Percentiles rank a stretch among this genome's conserved stretches.
phyloP scores from a whole-genome alignment of 306 rosid species.

The Fagus crenata region DNA sequence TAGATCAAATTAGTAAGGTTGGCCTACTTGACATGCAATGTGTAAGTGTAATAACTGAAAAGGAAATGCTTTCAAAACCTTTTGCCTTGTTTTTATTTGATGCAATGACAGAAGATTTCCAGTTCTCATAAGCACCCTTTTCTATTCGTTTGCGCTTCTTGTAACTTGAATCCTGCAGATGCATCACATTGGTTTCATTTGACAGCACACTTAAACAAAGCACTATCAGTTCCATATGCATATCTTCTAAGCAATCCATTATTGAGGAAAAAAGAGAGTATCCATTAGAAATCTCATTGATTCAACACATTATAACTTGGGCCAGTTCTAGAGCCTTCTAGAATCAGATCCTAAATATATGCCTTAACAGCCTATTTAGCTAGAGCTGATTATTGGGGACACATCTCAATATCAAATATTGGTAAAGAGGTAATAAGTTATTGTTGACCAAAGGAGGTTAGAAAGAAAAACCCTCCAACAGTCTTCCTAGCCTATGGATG shows the following conservation, averaged over 20 bases:
- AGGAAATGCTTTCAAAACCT: slow-evolving; percentile 43
- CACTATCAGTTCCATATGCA: neutral
- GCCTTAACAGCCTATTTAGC: neutral
- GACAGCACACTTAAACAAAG: neutral
- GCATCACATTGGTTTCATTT: slow-evolving; percentile 20
- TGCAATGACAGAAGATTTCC: slow-evolving; percentile 68
- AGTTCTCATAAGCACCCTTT: slow-evolving; percentile 54
- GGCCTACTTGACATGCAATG: neutral
- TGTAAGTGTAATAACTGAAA: neutral
- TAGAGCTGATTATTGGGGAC: neutral
- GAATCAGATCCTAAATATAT: neutral
- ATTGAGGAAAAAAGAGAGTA: neutral
- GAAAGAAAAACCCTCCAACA: neutral
- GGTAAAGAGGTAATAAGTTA: neutral
- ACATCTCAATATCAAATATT: neutral
- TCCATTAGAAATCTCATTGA: neutral
- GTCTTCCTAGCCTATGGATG: neutral
- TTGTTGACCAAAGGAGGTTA: neutral
- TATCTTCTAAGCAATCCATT: too few species aligned
- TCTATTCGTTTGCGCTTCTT: slow-evolving; percentile 58
- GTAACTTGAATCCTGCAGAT: slow-evolving; percentile 62
- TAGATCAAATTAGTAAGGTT: slow-evolving; percentile 5
- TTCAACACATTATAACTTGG: too few species aligned
- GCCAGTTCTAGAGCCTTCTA: neutral
- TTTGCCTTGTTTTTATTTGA: slow-evolving; percentile 56